phyloP scores from a whole-genome alignment of 192 early-diverging fungal genomes.

The Anaeromyces robustus region DNA sequence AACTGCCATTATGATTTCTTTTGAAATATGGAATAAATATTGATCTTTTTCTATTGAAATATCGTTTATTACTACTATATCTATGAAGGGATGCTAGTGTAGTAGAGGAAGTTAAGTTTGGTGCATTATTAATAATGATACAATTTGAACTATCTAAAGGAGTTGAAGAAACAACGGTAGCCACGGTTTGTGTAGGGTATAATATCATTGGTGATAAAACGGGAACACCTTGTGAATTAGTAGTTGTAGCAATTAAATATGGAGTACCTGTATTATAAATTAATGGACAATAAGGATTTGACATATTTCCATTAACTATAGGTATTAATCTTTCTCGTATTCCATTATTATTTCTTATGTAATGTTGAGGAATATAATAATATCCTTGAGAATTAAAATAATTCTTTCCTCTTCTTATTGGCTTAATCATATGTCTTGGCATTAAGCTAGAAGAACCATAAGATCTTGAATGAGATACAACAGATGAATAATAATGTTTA shows the following conservation, averaged over 20 bases:
- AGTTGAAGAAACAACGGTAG: background rate
- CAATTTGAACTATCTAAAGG: background rate
- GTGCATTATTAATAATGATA: background rate
- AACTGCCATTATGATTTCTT: background rate
- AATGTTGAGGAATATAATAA: background rate
- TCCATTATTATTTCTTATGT: background rate
- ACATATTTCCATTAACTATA: background rate
- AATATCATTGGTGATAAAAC: background rate
- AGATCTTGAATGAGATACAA: background rate
- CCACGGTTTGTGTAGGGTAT: background rate
- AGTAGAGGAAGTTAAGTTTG: background rate
- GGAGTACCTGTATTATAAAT: background rate
- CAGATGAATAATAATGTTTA: background rate
- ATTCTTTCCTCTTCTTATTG: background rate
- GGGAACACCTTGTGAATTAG: background rate
- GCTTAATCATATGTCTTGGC: background rate
- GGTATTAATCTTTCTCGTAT: too few species aligned
- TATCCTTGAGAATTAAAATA: background rate
- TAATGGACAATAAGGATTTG: background rate
- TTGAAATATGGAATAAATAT: background rate
- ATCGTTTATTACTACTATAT: background rate
- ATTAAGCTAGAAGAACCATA: background rate
- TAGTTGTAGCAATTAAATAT: background rate
- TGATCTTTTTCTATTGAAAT: background rate
- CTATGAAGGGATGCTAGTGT: background rate